Evolutionary conservation across 768 basidiomycete species (phyloP), one percentile per base, ranked within the genome.

Genomic region (Cystofilobasidium macerans): DNA sequence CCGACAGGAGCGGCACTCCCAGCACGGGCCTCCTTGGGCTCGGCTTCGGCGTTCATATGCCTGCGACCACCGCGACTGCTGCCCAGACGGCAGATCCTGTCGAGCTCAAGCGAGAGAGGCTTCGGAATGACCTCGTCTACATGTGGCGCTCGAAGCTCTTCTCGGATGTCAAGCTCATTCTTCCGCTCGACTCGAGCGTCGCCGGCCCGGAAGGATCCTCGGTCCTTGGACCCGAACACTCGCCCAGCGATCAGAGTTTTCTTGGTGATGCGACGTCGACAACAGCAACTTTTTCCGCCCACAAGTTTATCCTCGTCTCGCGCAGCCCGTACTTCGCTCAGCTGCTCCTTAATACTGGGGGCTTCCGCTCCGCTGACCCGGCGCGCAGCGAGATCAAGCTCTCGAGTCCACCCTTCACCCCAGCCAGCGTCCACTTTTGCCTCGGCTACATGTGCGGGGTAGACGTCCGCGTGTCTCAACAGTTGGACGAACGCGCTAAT

Each of bases 71-170:
- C 62, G 83, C 76, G 61, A 79, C 57, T 33, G 71, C 61, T 57
- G 62, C 30, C 61, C 71, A 79, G 70, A 72, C 43, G 1, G 76
- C 70, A 43, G 80, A 77, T 12, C 83, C 78, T 75, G 83, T 80
- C 69, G 78, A 82, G 53, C 54, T 40, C 3, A 79, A 89, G 18
- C 78, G 88, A 45, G 89, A 90, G 75, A 89, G 91, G 77, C 82
- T 95, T 13, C 84, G 89, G 68, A 89, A 90, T 32, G 94, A 97
- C 73, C 81, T 95, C 33, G 88, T 93, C 28, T 95, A 86, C 79
- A 94, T 92, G 90, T 97, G 93, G 94, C 79, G 94, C 36, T 88
- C 87, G 16, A 84, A 91, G 57, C 83, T 98, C 22, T 98, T 92
- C 74, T 89, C 90, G 2, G 94, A 98, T 75, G 83, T 94, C 28